Evolutionary conservation across 306 rosid species (phyloP).

Genomic region (cucumber (Cucumis sativus)): Cucumber_9930_V3 NC_026656.2:21667001-21667500

Average conservation of each 20-base stretch:
- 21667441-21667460: neutral
- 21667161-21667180: neutral
- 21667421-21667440: slow-evolving; percentile 7
- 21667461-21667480: neutral
- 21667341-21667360: slow-evolving; percentile 66
- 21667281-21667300: neutral
- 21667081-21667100: neutral
- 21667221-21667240: neutral
- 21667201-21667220: neutral
- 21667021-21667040: neutral
- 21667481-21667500: neutral
- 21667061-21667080: neutral
- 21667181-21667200: neutral
- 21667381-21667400: slow-evolving; percentile 73
- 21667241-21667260: neutral
- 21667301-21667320: slow-evolving; percentile 40
- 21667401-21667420: slow-evolving; percentile 39
- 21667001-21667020: neutral
- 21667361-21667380: slow-evolving; percentile 58
- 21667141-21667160: neutral
- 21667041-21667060: neutral
- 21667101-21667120: neutral
- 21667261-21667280: neutral
- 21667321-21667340: slow-evolving; percentile 60
- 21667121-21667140: neutral